Base-by-base conservation (phyloP, 2,329 filamentous ascomycete genomes). In the Colletotrichum musicola region DNA sequence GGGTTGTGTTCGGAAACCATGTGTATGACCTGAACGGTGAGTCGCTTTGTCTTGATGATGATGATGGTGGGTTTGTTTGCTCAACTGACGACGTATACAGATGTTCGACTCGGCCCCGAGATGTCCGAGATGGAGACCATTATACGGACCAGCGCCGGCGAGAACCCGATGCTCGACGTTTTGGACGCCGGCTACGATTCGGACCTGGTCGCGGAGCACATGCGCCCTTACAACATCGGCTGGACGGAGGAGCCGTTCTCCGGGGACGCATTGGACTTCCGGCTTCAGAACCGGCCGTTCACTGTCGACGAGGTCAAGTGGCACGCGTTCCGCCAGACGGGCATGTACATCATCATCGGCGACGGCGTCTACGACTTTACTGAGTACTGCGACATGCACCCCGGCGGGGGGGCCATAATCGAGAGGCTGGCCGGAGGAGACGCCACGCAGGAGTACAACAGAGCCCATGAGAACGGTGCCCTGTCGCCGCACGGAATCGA, bases 361-460 rank as follows among this genome's bases (percentile, higher is more conserved):
- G 53, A n/a, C 44, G 2, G n/a, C 14, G 64, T 68, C 0, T 68
- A 68, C 53, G 64, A 68, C 54, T 18, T 68, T n/a, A 68, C 64
- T 58, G 64, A 54, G 1, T 63, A 62, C 20, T 27, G 20, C 35
- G 35, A 63, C 25, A 20, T 66, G 27, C 63, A 66, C n/a, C 57
- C 61, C 6, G 61, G 61, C 16, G 61, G 61, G 22, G 16, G 22
- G 4, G 25, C 30, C 40, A 40, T 56, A 16, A 30, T 63, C n/a
- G 30, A 40, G 14, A 7, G 25, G 5, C 25, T 49, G n/a, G 61
- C 61, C 14, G 61, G 61, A 35, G 5, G 1, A 1, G 51, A 63
- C 30, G 53, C 53, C 27, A 63, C 51, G 1, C 6, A 2, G 1
- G 38, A 38, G 2, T 63, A 40, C n/a, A 9, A 4, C 2, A 12